Base-by-base conservation (phyloP, 1,139 yeast genomes). In the Williopsis jadinii region DNA sequence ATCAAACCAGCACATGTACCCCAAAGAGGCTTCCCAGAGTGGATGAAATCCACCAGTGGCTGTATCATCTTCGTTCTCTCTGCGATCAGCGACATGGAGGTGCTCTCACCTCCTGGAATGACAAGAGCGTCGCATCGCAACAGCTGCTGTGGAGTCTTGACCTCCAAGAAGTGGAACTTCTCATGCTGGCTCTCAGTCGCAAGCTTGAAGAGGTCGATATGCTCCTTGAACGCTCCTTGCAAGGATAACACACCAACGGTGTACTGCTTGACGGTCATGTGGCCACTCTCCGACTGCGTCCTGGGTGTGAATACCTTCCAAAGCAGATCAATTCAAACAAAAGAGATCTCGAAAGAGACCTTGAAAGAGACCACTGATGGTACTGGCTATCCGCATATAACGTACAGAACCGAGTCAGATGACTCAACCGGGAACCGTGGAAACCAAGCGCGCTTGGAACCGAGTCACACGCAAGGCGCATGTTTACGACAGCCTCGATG, bases 51-150 rank as follows among this genome's bases (percentile, higher is more conserved):
- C 13, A 24, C 15, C 9, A 34, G 12, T 11, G 36, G 36, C 9
- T 9, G 29, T 10, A 34, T 8, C 36, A 34, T 34, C 29, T 34
- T n/a, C 3, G 36, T 34, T 34, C 36, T 34, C 30, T 34, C 36
- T 12, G 36, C 36, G 8, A 34, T 34, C 19, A 34, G 28, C 15
- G 36, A 34, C 30, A 34, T 34, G 5, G 36, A 34, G 19, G 36
- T 34, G 12, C 36, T 34, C 36, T 34, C 36, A 26, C 36, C 36
- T 12, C 36, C 36, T 5, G 36, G 36, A 24, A 34, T 15, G n/a
- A 34, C 30, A 12, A 34, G 36, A 5, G 36, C 36, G 26, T 34
- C 36, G n/a, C 36, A 34, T n/a, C 24, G 24, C 15, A 24, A n/a
- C 30, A 34, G 15, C 24, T 34, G 15, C 8, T 5, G 8, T 26